Evolutionary conservation across 169 alveolate genomes (phyloP), one percentile per base, ranked within the genome.

Genomic region (Cyclospora cayetanensis): DNA sequence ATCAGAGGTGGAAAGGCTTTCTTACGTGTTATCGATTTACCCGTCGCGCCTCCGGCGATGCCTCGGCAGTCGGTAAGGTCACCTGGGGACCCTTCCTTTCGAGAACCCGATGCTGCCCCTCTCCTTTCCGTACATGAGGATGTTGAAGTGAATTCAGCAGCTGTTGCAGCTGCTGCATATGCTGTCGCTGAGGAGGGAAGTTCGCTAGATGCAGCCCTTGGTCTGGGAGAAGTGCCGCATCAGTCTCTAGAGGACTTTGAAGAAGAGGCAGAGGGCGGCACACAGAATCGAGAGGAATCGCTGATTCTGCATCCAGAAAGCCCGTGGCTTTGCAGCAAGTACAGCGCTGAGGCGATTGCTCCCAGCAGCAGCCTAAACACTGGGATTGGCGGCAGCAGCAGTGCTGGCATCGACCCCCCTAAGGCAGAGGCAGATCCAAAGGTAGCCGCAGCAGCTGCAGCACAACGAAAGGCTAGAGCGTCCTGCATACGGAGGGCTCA

Each of bases 361-460:
- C n/a, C 46, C 80, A 35, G 80, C 80, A 68, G 80, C 80, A 68
- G 46, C 46, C 27, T 7, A 11, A 46, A 15, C 15, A 46, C n/a
- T 46, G 15, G 80, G 27, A 68, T 41, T 31, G 34, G 72, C 80
- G 34, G 80, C 41, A 68, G 80, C 80, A 68, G 52, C 46, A 68
- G 46, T 46, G n/a, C 15, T 15, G 80, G 50, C n/a, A 27, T 35
- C 18, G 34, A 20, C 2, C 39, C 74, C 11, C 37, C 25, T 3
- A 63, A 20, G 27, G 20, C 11, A 22, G 72, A 60, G 27, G n/a
- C 72, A 20, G 72, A 12, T 60, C 72, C 72, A 29, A 35, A 20
- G 27, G 25, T 9, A n/a, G 74, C 74, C 20, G 80, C 80, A 68
- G 80, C 80, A 68, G 46, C 37, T 31, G 80, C 80, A 68, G 80